Percentiles rank a stretch among this genome's conserved stretches.
phyloP scores from a whole-genome alignment of 2,329 filamentous ascomycete genomes.

The Escovopsis sp. region DNA sequence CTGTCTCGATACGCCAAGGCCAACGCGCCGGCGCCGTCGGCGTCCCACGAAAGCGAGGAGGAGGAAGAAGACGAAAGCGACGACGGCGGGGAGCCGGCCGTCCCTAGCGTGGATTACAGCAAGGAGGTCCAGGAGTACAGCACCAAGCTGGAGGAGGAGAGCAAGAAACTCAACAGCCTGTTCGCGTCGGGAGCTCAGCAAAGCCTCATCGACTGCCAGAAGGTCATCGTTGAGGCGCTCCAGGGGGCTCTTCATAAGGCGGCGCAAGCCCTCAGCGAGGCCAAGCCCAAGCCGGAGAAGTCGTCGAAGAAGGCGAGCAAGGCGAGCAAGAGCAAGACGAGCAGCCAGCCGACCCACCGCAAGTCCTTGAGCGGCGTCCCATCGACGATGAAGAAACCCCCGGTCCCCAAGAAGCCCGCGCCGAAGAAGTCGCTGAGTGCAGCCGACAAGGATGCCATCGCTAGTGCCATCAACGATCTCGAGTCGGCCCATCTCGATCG shows the following conservation, averaged over 20 bases:
- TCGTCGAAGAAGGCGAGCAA: slow-evolving; percentile 41
- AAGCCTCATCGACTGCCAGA: slow-evolving; percentile 39
- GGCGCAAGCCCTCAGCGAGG: slow-evolving; percentile 45
- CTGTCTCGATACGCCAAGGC: slow-evolving; percentile 55
- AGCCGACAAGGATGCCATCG: slow-evolving; percentile 83
- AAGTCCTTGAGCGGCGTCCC: slow-evolving; percentile 25
- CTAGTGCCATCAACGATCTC: slow-evolving; percentile 68
- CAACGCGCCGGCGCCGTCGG: slow-evolving; percentile 38
- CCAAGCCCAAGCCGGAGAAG: slow-evolving; percentile 39
- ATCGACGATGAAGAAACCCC: slow-evolving; percentile 20
- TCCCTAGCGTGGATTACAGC: slow-evolving; percentile 26
- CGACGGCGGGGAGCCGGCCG: slow-evolving; percentile 27
- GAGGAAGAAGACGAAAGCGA: slow-evolving; percentile 59
- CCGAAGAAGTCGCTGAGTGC: slow-evolving; percentile 45
- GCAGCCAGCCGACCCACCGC: slow-evolving; percentile 21
- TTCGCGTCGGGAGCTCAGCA: slow-evolving; percentile 34
- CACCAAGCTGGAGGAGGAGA: slow-evolving; percentile 39
- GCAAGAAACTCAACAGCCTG: slow-evolving; percentile 40
- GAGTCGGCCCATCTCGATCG: slow-evolving; percentile 63
- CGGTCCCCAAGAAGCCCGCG: slow-evolving; percentile 29
- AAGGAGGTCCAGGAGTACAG: slow-evolving; percentile 37
- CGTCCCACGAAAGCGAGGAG: slow-evolving; percentile 54
- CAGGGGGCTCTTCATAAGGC: slow-evolving; percentile 62
- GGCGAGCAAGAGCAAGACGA: slow-evolving; percentile 38
- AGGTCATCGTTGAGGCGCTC: slow-evolving; percentile 48